Percentiles rank a stretch among this genome's conserved stretches.
Conservation (phyloP, 352 stramenopile species). For the Achlya hypogyna region DNA sequence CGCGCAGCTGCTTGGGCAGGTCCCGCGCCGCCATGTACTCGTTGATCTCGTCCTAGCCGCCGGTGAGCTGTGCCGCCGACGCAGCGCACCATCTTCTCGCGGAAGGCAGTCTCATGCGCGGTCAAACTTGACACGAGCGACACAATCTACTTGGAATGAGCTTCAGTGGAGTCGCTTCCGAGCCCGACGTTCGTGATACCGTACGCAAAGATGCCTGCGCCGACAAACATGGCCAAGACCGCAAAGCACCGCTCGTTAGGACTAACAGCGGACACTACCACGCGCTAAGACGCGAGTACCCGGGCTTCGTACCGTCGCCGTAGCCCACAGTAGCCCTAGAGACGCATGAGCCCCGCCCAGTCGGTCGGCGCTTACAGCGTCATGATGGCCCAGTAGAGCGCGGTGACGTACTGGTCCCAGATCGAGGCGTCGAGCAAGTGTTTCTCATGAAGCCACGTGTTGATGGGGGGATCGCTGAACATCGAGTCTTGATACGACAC, state of each 20-base stretch:
- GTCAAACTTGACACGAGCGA: slow-evolving; percentile 64
- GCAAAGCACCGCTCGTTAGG: slow-evolving; percentile 52
- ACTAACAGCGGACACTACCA: slow-evolving; percentile 32
- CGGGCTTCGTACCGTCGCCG: not conserved
- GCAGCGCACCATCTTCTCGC: slow-evolving; percentile 41
- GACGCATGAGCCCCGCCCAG: not conserved
- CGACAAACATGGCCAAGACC: slow-evolving; percentile 62
- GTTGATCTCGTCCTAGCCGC: slow-evolving; percentile 47
- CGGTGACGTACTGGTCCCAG: slow-evolving; percentile 54
- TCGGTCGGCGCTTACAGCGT: too few species aligned
- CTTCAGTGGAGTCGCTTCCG: too few species aligned
- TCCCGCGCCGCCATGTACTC: slow-evolving; percentile 73
- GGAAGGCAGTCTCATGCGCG: slow-evolving; percentile 49
- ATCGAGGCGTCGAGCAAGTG: slow-evolving; percentile 31
- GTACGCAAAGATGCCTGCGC: slow-evolving; percentile 62
- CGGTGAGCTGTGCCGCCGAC: too few species aligned
- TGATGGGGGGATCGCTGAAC: slow-evolving; percentile 31
- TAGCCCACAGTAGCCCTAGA: slow-evolving; percentile 13
- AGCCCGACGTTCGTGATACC: slow-evolving; percentile 66
- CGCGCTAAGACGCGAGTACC: not conserved
- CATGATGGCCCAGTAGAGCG: slow-evolving; percentile 64
- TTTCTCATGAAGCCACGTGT: slow-evolving; percentile 37
- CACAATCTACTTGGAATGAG: slow-evolving; percentile 34
- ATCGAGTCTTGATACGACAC: slow-evolving; percentile 18
- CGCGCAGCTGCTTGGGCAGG: slow-evolving; percentile 47